Conservation (phyloP, 2,329 filamentous ascomycete species). For the Sporothrix luriei region DNA sequence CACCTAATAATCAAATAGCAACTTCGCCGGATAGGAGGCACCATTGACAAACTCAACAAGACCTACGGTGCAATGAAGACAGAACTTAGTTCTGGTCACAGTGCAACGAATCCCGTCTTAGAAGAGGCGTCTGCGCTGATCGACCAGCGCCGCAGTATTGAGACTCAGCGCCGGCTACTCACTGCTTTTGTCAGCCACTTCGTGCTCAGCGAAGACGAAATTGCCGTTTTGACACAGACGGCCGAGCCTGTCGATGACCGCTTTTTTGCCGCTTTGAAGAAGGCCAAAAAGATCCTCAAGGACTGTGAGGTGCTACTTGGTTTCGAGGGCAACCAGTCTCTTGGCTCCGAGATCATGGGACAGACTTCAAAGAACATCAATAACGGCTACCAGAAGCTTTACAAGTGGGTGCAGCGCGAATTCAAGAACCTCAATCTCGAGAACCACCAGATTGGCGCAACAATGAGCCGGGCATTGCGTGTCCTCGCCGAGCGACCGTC, state of each 20-base stretch:
- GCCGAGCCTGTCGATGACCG: constrained; percentile 80
- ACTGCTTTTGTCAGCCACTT: constrained; percentile 80
- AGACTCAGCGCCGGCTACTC: constrained; percentile 78
- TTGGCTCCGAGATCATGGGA: constrained; percentile 90
- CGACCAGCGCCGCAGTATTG: constrained; percentile 70
- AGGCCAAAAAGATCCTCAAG: constrained; percentile 82
- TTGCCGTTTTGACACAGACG: constrained; percentile 72
- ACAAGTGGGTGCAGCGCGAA: constrained; percentile 91
- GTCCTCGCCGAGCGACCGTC: constrained; percentile 87
- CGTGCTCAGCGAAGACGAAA: constrained; percentile 77
- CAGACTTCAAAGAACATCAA: constrained; percentile 85
- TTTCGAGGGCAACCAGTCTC: constrained; percentile 84
- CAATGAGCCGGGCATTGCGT: constrained; percentile 79
- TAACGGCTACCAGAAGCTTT: constrained; percentile 90
- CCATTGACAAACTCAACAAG: constrained; percentile 75
- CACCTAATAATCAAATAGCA: constrained; percentile 57
- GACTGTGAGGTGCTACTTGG: constrained; percentile 89
- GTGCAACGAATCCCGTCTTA: constrained; percentile 72
- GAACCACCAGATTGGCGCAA: constrained; percentile 85
- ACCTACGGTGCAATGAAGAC: constrained; percentile 79
- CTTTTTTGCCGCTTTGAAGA: constrained; percentile 77
- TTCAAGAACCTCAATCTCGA: constrained; percentile 92
- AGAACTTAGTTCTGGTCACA: constrained; percentile 73
- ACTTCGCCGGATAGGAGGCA: constrained; percentile 79
- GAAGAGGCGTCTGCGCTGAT: constrained; percentile 76